Evolutionary conservation across 805 yeast species (phyloP), one percentile per base, ranked within the genome.

Genomic region (Torulaspora gathmanii): DNA sequence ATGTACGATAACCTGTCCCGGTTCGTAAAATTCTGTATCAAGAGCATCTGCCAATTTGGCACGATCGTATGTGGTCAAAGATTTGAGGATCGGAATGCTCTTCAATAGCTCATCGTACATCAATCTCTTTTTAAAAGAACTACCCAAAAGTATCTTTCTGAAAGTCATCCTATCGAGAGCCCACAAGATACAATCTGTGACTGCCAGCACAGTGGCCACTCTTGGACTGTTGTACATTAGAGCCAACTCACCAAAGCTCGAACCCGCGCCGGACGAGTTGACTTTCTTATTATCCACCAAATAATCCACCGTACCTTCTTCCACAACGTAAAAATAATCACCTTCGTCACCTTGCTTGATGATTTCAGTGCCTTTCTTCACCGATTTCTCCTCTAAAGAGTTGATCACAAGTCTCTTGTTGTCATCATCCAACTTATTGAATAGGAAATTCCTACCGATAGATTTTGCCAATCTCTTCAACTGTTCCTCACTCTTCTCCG

Each of bases 161-260:
- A 93, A 93, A 1, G 97, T 90, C 59, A 83, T 71, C 61, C 99
- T 80, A 69, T 93, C 99, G 55, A 93, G 75, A 2, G 95, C 93
- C 96, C 96, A 91, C 41, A 91, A 73, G 26, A 79, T 79, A 57
- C 83, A 75, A 49, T 84, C 87, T 6, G 85, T 74, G 19, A 72
- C 65, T 8, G 96, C 90, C 22, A 75, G 58, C 1, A 86, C 97
- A 1, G 98, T 88, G 8, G 98, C 98, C 6, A 98, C 98, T 69
- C 99, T 82, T 50, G 97, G 97, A 15, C 96, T 82, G 66, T 93
- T 91, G 71, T 93, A 91, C 96, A 93, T 89, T 57, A 93, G 75
- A 3, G 99, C 99, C 60, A 93, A 76, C 68, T 93, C 99, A 62
- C 99, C 99, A 68, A 93, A 93, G 36, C 91, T 82, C 4, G 95